Conservation (phyloP, 768 basidiomycete species). For the Pleurotus pulmonarius region DNA sequence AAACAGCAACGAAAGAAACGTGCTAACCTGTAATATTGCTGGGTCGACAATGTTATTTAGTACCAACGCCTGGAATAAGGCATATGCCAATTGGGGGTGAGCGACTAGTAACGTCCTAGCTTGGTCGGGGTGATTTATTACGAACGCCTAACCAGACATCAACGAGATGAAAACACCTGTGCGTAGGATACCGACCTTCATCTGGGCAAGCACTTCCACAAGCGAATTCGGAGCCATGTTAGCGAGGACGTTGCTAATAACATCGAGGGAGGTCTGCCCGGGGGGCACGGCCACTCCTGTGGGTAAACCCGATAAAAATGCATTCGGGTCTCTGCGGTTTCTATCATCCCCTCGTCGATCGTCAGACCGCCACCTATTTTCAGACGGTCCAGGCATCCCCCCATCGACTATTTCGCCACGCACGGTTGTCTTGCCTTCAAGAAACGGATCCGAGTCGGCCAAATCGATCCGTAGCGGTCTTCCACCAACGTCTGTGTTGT, state of each 20-base stretch:
- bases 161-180: conserved; percentile 12
- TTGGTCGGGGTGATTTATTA: conserved; percentile 88
- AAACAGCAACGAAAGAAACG: not conserved
- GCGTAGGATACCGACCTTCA: conserved; percentile 70
- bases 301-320: conserved; percentile 68
- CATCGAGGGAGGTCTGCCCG: conserved; percentile 72
- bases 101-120: conserved; percentile 73
- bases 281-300: conserved; percentile 70
- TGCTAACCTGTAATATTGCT: conserved; percentile 56
- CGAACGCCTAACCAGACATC: conserved; percentile 64
- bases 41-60: conserved; percentile 93
- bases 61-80: conserved; percentile 91
- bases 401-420: conserved; percentile 78
- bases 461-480: conserved; percentile 92
- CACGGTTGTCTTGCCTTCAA: conserved; percentile 87
- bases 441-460: conserved; percentile 89
- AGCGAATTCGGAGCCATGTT: conserved; percentile 79
- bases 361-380: conserved; percentile 45
- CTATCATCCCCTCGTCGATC: conserved; percentile 21
- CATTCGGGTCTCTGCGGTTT: conserved; percentile 32
- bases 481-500: conserved; percentile 89
- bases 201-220: conserved; percentile 93
- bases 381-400: conserved; percentile 52
- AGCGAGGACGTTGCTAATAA: conserved; percentile 83
- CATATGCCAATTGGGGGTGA: conserved; percentile 94